phyloP scores from a whole-genome alignment of 169 alveolate species.

The Cryptosporidium viatorum region DNA sequence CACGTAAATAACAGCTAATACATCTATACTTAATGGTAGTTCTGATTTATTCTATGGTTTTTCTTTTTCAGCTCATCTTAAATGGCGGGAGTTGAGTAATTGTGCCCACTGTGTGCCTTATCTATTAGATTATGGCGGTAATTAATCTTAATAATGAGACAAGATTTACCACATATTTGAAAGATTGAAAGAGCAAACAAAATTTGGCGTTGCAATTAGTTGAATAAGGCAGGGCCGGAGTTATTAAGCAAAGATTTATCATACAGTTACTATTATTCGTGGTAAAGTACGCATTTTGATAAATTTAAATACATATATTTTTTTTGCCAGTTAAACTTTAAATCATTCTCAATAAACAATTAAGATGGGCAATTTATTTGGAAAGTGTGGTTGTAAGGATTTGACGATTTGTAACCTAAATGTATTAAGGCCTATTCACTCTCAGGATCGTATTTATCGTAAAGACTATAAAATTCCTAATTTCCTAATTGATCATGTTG shows the following conservation, averaged over 20 bases:
- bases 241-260: background rate
- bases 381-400: constrained; percentile 67
- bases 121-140: background rate
- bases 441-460: constrained; percentile 77
- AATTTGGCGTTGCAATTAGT: background rate
- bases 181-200: background rate
- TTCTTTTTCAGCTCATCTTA: background rate
- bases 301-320: background rate
- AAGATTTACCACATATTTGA: background rate
- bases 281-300: background rate
- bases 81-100: background rate
- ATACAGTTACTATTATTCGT: background rate
- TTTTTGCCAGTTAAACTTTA: background rate
- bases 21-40: background rate
- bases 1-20: background rate
- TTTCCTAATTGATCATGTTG: constrained; percentile 83
- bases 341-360: background rate
- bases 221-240: background rate
- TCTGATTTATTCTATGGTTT: background rate
- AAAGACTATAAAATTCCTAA: constrained; percentile 88
- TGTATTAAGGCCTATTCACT: background rate
- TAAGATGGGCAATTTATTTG: constrained; percentile 55
- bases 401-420: constrained; percentile 40
- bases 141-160: constrained; percentile 4
- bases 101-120: constrained; percentile 5